These are phyloP conservation scores for Yamadazyma takamatsuzukensis DNA, from an alignment of 805 yeast genomes.

Conservation along the genomic window DNA sequence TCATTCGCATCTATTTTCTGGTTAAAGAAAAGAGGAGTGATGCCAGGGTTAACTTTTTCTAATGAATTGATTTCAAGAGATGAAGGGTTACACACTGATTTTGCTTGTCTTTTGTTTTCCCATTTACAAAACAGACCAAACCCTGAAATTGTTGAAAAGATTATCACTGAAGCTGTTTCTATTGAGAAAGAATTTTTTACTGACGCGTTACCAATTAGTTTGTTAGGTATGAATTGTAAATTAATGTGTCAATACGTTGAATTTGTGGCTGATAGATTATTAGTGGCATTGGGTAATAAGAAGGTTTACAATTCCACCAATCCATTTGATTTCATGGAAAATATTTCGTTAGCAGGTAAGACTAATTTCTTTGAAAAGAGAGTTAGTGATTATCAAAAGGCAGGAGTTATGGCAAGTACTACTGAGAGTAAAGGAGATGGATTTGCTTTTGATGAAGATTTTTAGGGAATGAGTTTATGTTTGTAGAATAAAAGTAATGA, in stretches of 20 bases:
- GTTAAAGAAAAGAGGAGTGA: conserved; percentile 97
- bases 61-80: conserved; percentile 97
- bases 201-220: conserved; percentile 89
- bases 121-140: conserved; percentile 90
- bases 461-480: no score
- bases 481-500: no score
- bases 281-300: conserved; percentile 86
- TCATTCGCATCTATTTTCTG: conserved; percentile 98
- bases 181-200: conserved; percentile 94
- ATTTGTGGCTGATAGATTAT: conserved; percentile 93
- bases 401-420: conserved; percentile 90
- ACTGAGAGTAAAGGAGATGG: conserved; percentile 50
- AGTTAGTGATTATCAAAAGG: conserved; percentile 97
- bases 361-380: conserved; percentile 99
- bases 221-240: conserved; percentile 91
- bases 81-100: conserved; percentile 98
- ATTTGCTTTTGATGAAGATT: conserved; percentile 91
- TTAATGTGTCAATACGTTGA: conserved; percentile 98
- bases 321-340: conserved; percentile 99
- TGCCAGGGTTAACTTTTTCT: conserved; percentile 98
- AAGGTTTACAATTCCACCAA: conserved; percentile 83
- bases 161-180: conserved; percentile 90
- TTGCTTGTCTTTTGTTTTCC: conserved; percentile 91
- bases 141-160: conserved; percentile 70
- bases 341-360: conserved; percentile 96